phyloP scores from a whole-genome alignment of 177 flowering plant genomes.

The Tripterygium wilfordii region DNA sequence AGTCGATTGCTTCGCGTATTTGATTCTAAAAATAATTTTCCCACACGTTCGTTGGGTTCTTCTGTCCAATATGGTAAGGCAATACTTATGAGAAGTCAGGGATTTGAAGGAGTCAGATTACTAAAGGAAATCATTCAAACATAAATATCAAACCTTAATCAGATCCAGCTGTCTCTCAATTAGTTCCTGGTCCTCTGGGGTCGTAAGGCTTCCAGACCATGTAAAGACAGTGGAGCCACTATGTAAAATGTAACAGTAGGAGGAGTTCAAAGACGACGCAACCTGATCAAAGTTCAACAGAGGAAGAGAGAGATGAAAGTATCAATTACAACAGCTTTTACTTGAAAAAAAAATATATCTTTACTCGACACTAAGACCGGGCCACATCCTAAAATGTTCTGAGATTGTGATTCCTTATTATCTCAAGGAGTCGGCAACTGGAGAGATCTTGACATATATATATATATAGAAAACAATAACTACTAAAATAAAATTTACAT shows the following conservation, averaged over 20 bases:
- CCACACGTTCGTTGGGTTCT: too few relatives aligned
- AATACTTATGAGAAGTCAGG: background rate
- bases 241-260: conserved; percentile 86
- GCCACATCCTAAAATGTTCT: too few relatives aligned
- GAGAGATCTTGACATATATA: too few relatives aligned
- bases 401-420: too few relatives aligned
- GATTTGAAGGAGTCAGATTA: background rate
- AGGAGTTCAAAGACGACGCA: conserved; percentile 87
- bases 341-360: too few relatives aligned
- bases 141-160: conserved; percentile 60
- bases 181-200: conserved; percentile 84
- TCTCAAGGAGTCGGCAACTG: too few relatives aligned
- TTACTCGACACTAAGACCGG: too few relatives aligned
- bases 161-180: conserved; percentile 88
- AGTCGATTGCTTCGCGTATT: too few relatives aligned
- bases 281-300: conserved; percentile 41
- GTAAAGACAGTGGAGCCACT: conserved; percentile 69
- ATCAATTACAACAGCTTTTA: background rate
- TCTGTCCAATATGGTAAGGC: background rate
- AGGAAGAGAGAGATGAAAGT: background rate
- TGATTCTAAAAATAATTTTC: too few relatives aligned
- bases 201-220: conserved; percentile 83
- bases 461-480: too few relatives aligned
- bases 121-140: conserved; percentile 2
- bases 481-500: too few relatives aligned